A percentile compares a stretch with the other conserved stretches of the same genome.
These are phyloP conservation scores for Agroathelia rolfsii DNA, from an alignment of 1,284 basidiomycete species.

Conservation along the genomic window DNA sequence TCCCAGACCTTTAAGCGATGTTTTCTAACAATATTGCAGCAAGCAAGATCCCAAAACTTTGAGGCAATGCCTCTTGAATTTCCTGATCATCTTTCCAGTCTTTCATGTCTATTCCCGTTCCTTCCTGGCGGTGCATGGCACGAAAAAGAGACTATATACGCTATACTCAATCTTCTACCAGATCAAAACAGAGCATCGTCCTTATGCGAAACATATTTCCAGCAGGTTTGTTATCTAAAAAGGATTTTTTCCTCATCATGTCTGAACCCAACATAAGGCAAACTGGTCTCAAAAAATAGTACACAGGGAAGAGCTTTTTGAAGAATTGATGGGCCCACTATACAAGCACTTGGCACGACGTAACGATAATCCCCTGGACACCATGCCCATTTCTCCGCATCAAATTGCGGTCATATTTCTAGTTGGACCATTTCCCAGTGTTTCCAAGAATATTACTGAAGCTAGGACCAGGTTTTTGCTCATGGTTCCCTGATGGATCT, in stretches of 20 bases:
- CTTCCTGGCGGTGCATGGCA: slow-evolving; percentile 23
- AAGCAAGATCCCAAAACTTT: slow-evolving; percentile 17
- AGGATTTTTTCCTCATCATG: no score
- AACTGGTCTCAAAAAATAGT: no score
- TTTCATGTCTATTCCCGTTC: slow-evolving; percentile 36
- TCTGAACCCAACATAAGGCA: no score
- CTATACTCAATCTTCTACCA: slow-evolving; percentile 39
- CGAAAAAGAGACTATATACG: slow-evolving; percentile 29
- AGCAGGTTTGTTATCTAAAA: slow-evolving; percentile 50
- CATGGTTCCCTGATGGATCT: slow-evolving; percentile 57
- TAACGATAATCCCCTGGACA: slow-evolving; percentile 18
- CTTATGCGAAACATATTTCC: slow-evolving; percentile 57
- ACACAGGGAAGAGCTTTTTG: slow-evolving; percentile 53
- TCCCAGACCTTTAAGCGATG: no score
- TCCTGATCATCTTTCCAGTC: slow-evolving; percentile 30
- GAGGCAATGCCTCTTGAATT: slow-evolving; percentile 25
- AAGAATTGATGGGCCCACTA: slow-evolving; percentile 49
- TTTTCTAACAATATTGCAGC: slow-evolving; percentile 20
- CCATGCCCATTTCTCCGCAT: slow-evolving; percentile 34
- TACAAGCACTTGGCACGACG: slow-evolving; percentile 43
- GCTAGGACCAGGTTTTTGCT: slow-evolving; percentile 50
- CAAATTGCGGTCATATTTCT: slow-evolving; percentile 47
- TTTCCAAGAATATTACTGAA: no score
- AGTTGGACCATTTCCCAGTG: no score
- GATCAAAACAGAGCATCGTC: slow-evolving; percentile 49